Percentiles rank a stretch among this genome's conserved stretches.
phyloP scores from a whole-genome alignment of 768 basidiomycete genomes.

The Suillus cothurnatus region DNA sequence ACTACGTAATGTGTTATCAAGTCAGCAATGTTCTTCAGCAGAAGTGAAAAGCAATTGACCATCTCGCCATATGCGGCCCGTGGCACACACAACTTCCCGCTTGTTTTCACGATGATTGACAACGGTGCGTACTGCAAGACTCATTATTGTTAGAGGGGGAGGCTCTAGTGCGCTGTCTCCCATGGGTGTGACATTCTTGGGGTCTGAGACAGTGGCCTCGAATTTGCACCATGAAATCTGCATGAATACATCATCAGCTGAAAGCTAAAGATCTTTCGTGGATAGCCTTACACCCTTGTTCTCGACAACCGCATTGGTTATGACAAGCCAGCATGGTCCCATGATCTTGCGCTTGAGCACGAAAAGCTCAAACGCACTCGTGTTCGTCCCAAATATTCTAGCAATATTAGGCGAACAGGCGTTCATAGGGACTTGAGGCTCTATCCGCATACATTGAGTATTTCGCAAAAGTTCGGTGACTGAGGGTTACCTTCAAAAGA shows the following conservation, averaged over 20 bases:
- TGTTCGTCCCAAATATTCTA: slow-evolving; percentile 89
- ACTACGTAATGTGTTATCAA: slow-evolving; percentile 44
- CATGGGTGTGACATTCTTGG: slow-evolving; percentile 88
- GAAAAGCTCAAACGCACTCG: slow-evolving; percentile 89
- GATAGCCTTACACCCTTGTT: slow-evolving; percentile 68
- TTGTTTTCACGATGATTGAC: slow-evolving; percentile 94
- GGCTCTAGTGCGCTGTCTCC: slow-evolving; percentile 72
- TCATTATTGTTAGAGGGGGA: slow-evolving; percentile 91
- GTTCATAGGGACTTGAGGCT: slow-evolving; percentile 60
- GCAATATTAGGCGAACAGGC: slow-evolving; percentile 83
- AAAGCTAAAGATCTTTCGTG: slow-evolving; percentile 4
- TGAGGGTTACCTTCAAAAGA: slow-evolving; percentile 72
- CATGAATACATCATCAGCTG: not conserved
- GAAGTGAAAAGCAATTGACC: slow-evolving; percentile 39
- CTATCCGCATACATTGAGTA: slow-evolving; percentile 15
- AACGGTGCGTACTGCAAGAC: slow-evolving; percentile 83
- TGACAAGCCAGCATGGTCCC: slow-evolving; percentile 96
- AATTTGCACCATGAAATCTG: slow-evolving; percentile 98
- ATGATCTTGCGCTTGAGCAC: slow-evolving; percentile 97
- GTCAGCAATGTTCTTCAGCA: slow-evolving; percentile 2
- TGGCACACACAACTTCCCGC: slow-evolving; percentile 88
- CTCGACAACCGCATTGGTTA: slow-evolving; percentile 76
- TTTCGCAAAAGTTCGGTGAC: not conserved
- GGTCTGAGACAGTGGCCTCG: slow-evolving; percentile 80
- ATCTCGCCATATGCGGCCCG: slow-evolving; percentile 81